These are phyloP conservation scores for Pleurotus cornucopiae DNA, from an alignment of 768 basidiomycete species.

Conservation along the genomic window DNA sequence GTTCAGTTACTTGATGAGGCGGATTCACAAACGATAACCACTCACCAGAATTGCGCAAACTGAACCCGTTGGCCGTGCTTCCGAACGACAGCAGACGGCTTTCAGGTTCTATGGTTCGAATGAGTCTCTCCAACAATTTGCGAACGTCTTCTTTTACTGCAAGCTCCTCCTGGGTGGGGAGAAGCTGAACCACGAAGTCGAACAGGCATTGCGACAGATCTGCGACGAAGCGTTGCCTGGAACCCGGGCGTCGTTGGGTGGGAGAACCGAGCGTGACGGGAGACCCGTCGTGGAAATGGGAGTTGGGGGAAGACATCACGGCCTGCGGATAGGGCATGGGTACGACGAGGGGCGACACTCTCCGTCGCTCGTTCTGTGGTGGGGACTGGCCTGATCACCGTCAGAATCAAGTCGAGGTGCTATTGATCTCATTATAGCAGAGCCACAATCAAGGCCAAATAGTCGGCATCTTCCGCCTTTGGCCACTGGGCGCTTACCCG, in stretches of 20 bases:
- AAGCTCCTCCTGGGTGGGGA: constrained; percentile 88
- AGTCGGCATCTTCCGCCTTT: constrained; percentile 2
- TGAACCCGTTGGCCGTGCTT: constrained; percentile 96
- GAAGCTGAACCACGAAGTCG: constrained; percentile 89
- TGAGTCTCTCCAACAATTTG: constrained; percentile 91
- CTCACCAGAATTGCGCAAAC: constrained; percentile 89
- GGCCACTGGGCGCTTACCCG: not conserved
- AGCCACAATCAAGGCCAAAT: not conserved
- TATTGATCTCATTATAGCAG: constrained; percentile 7
- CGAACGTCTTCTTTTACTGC: constrained; percentile 95
- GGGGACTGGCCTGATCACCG: constrained; percentile 8
- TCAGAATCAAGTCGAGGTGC: not conserved
- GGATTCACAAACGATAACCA: constrained; percentile 7
- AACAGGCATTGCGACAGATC: constrained; percentile 90
- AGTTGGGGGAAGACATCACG: constrained; percentile 19
- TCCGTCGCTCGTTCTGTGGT: not conserved
- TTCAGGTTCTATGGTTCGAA: constrained; percentile 90
- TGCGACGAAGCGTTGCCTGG: constrained; percentile 63
- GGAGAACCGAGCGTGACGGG: constrained; percentile 20
- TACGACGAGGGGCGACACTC: not conserved
- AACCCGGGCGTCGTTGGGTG: constrained; percentile 34
- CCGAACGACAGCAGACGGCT: constrained; percentile 91
- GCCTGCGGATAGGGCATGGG: constrained; percentile 39
- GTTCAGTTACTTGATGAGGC: constrained; percentile 12
- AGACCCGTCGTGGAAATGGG: constrained; percentile 23